Evolutionary conservation across 1,284 basidiomycete genomes (phyloP).

Genomic region (Flammula alnicola): DNA sequence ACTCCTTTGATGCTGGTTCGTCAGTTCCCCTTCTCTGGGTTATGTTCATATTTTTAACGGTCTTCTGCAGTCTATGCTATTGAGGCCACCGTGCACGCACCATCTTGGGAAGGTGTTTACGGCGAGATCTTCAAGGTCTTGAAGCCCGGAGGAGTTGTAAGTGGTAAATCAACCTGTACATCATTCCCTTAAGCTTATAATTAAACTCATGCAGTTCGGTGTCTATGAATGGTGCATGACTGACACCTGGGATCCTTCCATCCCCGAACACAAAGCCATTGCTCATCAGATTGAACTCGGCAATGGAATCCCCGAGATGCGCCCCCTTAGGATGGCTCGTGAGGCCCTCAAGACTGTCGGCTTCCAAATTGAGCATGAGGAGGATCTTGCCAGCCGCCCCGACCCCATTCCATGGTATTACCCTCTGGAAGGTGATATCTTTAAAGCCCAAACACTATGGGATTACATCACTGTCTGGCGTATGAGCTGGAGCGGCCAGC

Average conservation of each 20-base stretch:
- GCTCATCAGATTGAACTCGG: constrained; percentile 92
- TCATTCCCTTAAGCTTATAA: constrained; percentile 1
- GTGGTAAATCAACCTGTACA: constrained; percentile 46
- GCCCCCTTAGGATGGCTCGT: constrained; percentile 74
- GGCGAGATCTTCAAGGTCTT: constrained; percentile 93
- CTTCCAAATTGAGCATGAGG: constrained; percentile 89
- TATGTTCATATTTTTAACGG: constrained; percentile 10
- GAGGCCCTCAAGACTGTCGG: constrained; percentile 86
- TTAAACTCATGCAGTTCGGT: constrained; percentile 69
- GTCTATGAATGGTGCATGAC: constrained; percentile 99
- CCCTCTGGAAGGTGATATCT: constrained; percentile 91
- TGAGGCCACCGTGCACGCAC: constrained; percentile 97
- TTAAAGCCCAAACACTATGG: constrained; percentile 93
- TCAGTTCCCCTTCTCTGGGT: background rate
- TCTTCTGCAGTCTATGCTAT: constrained; percentile 83
- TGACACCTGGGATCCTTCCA: constrained; percentile 88
- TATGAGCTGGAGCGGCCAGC: constrained; percentile 87
- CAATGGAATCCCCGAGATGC: constrained; percentile 98
- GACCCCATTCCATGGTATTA: constrained; percentile 95
- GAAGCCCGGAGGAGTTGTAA: constrained; percentile 94
- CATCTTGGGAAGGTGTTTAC: constrained; percentile 95
- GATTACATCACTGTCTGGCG: constrained; percentile 90
- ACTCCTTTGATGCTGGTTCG: constrained; percentile 92
- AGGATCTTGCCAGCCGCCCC: constrained; percentile 89
- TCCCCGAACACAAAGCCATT: constrained; percentile 88